These are phyloP conservation scores for Bromus sterilis DNA, from an alignment of 176 grass and related monocot species.

Conservation along the genomic window DNA sequence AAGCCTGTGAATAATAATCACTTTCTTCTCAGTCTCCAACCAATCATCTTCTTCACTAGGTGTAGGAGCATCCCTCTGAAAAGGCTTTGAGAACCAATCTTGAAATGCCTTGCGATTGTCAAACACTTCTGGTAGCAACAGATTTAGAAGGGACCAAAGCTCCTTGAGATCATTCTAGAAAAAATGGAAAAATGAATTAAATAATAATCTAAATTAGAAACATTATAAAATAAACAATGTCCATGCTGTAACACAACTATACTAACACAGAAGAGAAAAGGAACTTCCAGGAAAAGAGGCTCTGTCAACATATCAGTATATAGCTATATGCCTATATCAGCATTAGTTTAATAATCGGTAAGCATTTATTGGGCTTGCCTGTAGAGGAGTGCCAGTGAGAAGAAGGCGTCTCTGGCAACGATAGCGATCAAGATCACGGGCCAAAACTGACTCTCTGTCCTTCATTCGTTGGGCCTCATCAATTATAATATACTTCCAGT, in stretches of 20 bases:
- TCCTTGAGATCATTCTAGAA: constrained; percentile 98
- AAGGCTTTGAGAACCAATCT: constrained; percentile 99
- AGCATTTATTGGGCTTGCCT: constrained; percentile 37
- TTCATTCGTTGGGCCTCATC: constrained; percentile 99
- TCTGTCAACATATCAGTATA: background rate
- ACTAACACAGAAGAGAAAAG: background rate
- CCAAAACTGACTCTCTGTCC: constrained; percentile 92
- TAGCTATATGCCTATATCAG: background rate
- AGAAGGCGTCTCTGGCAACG: constrained; percentile 93
- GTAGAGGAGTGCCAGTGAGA: constrained; percentile 93
- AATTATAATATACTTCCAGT: constrained; percentile 99
- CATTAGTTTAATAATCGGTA: background rate
- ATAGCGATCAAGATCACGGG: constrained; percentile 92
- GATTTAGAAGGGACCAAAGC: constrained; percentile 95
- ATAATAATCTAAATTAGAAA: background rate
- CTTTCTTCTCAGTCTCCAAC: constrained; percentile 98
- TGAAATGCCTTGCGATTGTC: constrained; percentile 98
- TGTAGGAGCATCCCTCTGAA: constrained; percentile 68
- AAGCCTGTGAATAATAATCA: constrained; percentile 94
- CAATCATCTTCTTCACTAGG: constrained; percentile 86
- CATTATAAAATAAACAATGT: background rate
- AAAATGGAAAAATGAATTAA: constrained; percentile 14
- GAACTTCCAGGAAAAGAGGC: background rate
- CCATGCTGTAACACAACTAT: background rate
- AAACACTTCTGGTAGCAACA: constrained; percentile 97